phyloP scores from a whole-genome alignment of 352 stramenopile species.

The Pythium graminicola region DNA sequence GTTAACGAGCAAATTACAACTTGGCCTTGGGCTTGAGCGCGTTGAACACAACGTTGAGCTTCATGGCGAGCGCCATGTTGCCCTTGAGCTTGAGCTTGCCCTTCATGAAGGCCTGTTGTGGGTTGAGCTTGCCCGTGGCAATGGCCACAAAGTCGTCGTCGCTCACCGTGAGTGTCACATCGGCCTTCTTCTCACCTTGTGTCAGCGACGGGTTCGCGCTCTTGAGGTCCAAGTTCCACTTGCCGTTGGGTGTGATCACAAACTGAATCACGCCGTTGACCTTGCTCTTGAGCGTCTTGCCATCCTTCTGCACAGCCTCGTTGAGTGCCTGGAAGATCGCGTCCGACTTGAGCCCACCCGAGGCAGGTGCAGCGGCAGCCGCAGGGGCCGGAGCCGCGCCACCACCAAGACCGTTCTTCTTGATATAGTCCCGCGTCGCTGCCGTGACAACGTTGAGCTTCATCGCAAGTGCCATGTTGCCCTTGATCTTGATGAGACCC shows the following conservation, averaged over 20 bases:
- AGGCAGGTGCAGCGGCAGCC: slow-evolving; percentile 5
- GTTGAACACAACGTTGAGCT: slow-evolving; percentile 90
- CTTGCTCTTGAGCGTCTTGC: slow-evolving; percentile 56
- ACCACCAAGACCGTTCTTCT: slow-evolving; percentile 39
- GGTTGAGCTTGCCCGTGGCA: slow-evolving; percentile 83
- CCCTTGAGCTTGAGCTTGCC: slow-evolving; percentile 94
- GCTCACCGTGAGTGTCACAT: slow-evolving; percentile 68
- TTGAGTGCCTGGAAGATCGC: slow-evolving; percentile 64
- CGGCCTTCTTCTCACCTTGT: slow-evolving; percentile 58
- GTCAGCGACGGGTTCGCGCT: slow-evolving; percentile 44
- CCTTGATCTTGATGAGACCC: slow-evolving; percentile 92
- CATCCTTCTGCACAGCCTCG: slow-evolving; percentile 52
- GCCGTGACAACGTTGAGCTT: slow-evolving; percentile 90
- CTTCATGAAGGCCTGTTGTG: slow-evolving; percentile 94
- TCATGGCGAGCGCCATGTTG: slow-evolving; percentile 94
- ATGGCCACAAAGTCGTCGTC: slow-evolving; percentile 80
- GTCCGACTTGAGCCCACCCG: slow-evolving; percentile 46
- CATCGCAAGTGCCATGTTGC: slow-evolving; percentile 92
- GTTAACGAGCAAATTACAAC: slow-evolving; percentile 31
- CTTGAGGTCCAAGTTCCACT: slow-evolving; percentile 81
- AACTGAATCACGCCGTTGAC: slow-evolving; percentile 81
- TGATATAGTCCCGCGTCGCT: slow-evolving; percentile 73
- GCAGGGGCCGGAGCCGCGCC: slow-evolving; percentile 20
- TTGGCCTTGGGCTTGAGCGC: slow-evolving; percentile 80
- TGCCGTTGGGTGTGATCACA: slow-evolving; percentile 57